These are phyloP conservation scores for Cladophialophora carrionii DNA, from an alignment of 2,329 filamentous ascomycete species.

Conservation along the genomic window DNA sequence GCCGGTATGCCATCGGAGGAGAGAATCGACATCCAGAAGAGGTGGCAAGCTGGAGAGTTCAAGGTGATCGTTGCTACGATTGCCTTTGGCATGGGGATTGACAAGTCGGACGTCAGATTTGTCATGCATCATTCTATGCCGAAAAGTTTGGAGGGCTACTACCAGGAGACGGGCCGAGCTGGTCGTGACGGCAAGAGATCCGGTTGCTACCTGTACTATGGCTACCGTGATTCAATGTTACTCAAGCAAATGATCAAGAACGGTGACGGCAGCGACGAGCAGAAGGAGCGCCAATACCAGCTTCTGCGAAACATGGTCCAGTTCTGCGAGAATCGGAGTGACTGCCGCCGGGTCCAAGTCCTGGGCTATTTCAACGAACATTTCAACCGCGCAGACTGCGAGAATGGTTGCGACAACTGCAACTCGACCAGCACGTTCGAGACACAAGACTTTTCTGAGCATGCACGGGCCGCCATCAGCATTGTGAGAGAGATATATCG, in stretches of 20 bases:
- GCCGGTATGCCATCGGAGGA: conserved; percentile 71
- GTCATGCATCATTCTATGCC: conserved; percentile 92
- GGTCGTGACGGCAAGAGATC: conserved; percentile 87
- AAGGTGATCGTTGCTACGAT: conserved; percentile 97
- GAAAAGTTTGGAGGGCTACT: conserved; percentile 96
- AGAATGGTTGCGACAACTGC: conserved; percentile 86
- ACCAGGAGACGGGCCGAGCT: conserved; percentile 94
- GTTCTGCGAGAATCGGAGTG: conserved; percentile 85
- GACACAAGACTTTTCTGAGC: conserved; percentile 73
- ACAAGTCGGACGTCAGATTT: conserved; percentile 94
- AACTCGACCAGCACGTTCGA: conserved; percentile 71
- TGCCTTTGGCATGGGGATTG: conserved; percentile 99
- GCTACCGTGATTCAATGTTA: conserved; percentile 73
- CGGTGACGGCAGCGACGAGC: conserved; percentile 73
- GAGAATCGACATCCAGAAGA: conserved; percentile 71
- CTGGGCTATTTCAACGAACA: conserved; percentile 91
- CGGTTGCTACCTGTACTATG: conserved; percentile 87
- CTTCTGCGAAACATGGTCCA: conserved; percentile 85
- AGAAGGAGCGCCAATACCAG: conserved; percentile 79
- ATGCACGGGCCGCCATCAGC: conserved; percentile 70
- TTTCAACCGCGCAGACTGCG: conserved; percentile 73
- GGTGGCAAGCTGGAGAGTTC: conserved; percentile 78
- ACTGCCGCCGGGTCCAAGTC: conserved; percentile 86
- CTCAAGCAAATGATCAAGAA: conserved; percentile 80
- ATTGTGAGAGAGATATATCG: conserved; percentile 64